phyloP scores from a whole-genome alignment of 2,329 filamentous ascomycete species.

The Cladosporium sp. region DNA sequence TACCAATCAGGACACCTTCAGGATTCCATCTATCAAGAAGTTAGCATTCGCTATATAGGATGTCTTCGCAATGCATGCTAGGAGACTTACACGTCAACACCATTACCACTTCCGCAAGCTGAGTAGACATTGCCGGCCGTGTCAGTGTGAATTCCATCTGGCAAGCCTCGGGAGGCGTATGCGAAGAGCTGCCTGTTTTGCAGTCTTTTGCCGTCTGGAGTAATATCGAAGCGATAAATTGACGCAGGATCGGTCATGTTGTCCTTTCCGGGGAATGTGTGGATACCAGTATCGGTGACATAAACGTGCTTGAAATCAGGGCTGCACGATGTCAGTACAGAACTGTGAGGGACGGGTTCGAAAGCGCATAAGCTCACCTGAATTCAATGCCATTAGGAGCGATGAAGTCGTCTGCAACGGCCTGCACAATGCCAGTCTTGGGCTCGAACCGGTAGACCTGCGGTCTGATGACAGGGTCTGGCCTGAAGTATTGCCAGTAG shows the following conservation, averaged over 20 bases:
- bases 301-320: slow-evolving; percentile 52
- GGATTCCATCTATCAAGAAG: slow-evolving; percentile 41
- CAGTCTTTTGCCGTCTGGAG: slow-evolving; percentile 31
- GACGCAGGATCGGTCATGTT: slow-evolving; percentile 39
- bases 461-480: slow-evolving; percentile 5
- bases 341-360: too few species aligned
- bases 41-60: not conserved
- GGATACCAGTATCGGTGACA: slow-evolving; percentile 52
- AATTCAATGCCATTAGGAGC: slow-evolving; percentile 57
- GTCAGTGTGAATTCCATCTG: slow-evolving; percentile 56
- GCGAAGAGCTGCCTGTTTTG: slow-evolving; percentile 49
- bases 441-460: slow-evolving; percentile 58
- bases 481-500: slow-evolving; percentile 43
- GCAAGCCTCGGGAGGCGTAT: slow-evolving; percentile 49
- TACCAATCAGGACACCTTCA: slow-evolving; percentile 49
- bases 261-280: slow-evolving; percentile 22
- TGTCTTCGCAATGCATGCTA: not conserved
- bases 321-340: slow-evolving; percentile 17
- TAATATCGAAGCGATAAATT: slow-evolving; percentile 42
- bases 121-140: slow-evolving; percentile 52
- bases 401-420: slow-evolving; percentile 55
- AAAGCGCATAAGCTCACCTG: slow-evolving; percentile 20
- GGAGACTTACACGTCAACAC: slow-evolving; percentile 42
- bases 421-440: slow-evolving; percentile 48
- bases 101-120: slow-evolving; percentile 33